Base-by-base conservation (phyloP, 345 rosid genomes). In the Isatis tinctoria region DNA sequence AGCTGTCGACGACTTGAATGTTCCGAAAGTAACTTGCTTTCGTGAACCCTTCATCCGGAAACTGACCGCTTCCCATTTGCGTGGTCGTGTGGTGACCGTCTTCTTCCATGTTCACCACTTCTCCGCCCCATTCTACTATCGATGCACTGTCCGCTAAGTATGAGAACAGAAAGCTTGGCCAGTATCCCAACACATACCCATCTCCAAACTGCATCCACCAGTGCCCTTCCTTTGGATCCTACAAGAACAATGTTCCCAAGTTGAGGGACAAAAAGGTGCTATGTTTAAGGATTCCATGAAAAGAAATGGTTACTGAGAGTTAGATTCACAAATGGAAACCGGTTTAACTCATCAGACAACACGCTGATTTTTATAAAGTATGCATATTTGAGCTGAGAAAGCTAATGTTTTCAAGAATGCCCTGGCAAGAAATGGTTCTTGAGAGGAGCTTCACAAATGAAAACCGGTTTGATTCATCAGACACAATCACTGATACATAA, bases 151-250 rank as follows among this genome's bases (percentile, higher is more conserved):
- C 93, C 0, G 88, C 78, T 28, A 88, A 64, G 82, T 88, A 85
- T 14, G 93, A 83, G 78, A 88, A 85, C 2, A 88, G 76, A 69
- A 83, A 83, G 12, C 79, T 83, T 22, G 93, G 93, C 93, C 90
- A 88, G 48, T 88, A 88, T 4, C 93, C 93, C 64, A 88, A 54
- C 64, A 86, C 89, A 41, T 81, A 75, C 54, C 76, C 83, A 5
- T 83, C 83, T 4, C 93, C 93, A 67, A 84, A 87, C 67, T 85
- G 89, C 89, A 88, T 82, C 93, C 93, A 88, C 93, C 93, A 88
- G 72, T 88, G 85, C 43, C 93, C 93, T 75, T 83, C 93, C 30
- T 83, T 79, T 0, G 86, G 93, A 65, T 88, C 93, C 93, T 88
- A 73, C 66, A 73, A 53, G 44, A 13, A 74, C 12, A 64, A 60